Conservation (phyloP, 2,329 filamentous ascomycete genomes). For the Boeremia exigua region DNA sequence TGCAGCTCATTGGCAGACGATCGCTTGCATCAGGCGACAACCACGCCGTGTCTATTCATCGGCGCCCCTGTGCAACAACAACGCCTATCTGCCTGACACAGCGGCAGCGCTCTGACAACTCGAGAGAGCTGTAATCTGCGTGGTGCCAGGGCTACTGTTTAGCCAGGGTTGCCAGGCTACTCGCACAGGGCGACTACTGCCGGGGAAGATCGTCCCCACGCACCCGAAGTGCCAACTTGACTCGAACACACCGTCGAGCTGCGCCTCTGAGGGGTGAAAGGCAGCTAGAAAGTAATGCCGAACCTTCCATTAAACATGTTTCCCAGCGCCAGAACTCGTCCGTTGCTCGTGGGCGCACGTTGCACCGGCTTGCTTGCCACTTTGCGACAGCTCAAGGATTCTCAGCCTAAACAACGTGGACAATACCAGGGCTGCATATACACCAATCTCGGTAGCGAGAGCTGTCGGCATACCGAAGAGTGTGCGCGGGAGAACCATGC, state of each 20-base stretch:
- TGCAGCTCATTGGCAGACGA: conserved; percentile 29
- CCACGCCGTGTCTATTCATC: conserved; percentile 24
- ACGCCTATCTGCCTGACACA: conserved; percentile 24
- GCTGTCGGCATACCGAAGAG: conserved; percentile 20
- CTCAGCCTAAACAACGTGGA: conserved; percentile 21
- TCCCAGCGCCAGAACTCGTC: not conserved
- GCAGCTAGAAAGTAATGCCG: conserved; percentile 15
- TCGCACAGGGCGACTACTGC: conserved; percentile 8
- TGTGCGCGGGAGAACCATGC: conserved; percentile 28
- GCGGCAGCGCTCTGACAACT: conserved; percentile 22
- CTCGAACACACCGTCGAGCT: conserved; percentile 14
- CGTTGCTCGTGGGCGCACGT: conserved; percentile 2
- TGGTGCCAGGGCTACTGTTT: conserved; percentile 23
- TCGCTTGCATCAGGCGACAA: conserved; percentile 17
- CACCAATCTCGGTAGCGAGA: conserved; percentile 36
- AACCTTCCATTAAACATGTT: conserved; percentile 10
- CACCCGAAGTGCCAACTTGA: conserved; percentile 16
- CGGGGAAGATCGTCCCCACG: conserved; percentile 19
- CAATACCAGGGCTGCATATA: conserved; percentile 24
- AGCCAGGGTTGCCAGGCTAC: conserved; percentile 25
- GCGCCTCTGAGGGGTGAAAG: conserved; percentile 18
- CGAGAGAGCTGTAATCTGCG: conserved; percentile 18
- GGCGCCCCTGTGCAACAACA: conserved; percentile 28
- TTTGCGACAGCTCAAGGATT: not conserved
- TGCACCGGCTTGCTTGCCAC: not conserved